A percentile compares a stretch with the other conserved stretches of the same genome.
These are phyloP conservation scores for Pleodorina starrii DNA, from an alignment of 139 green algal species.

Conservation along the genomic window DNA sequence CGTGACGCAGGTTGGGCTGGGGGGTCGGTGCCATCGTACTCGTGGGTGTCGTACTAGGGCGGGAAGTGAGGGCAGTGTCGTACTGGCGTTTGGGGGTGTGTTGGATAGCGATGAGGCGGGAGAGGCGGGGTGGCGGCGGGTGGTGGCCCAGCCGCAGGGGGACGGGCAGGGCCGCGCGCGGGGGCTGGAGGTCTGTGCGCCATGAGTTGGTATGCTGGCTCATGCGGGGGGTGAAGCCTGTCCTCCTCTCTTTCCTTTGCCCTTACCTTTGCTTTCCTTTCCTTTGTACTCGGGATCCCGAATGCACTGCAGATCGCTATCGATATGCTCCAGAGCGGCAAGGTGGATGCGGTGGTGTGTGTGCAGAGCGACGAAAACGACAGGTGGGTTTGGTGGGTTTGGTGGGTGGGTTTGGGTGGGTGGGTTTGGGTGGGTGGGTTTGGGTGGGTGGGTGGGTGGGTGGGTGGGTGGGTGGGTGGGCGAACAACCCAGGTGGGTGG, in stretches of 20 bases:
- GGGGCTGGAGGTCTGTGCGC: no score
- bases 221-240: no score
- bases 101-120: no score
- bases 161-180: no score
- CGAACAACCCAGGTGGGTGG: no score
- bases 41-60: not conserved
- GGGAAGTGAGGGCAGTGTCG: no score
- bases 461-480: not conserved
- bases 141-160: not conserved
- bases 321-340: constrained; percentile 87
- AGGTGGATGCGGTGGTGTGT: constrained; percentile 97
- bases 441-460: not conserved
- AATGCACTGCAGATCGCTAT: constrained; percentile 63
- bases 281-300: not conserved
- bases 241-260: no score
- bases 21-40: not conserved
- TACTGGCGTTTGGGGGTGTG: not conserved
- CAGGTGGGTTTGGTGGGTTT: no score
- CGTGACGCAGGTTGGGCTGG: constrained; percentile 80
- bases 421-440: not conserved
- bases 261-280: not conserved
- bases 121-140: not conserved
- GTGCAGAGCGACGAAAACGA: constrained; percentile 91
- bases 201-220: no score
- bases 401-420: not conserved